A percentile compares a stretch with the other conserved stretches of the same genome.
phyloP scores from a whole-genome alignment of 192 early-diverging fungal genomes.

The Mortierella antarctica region DNA sequence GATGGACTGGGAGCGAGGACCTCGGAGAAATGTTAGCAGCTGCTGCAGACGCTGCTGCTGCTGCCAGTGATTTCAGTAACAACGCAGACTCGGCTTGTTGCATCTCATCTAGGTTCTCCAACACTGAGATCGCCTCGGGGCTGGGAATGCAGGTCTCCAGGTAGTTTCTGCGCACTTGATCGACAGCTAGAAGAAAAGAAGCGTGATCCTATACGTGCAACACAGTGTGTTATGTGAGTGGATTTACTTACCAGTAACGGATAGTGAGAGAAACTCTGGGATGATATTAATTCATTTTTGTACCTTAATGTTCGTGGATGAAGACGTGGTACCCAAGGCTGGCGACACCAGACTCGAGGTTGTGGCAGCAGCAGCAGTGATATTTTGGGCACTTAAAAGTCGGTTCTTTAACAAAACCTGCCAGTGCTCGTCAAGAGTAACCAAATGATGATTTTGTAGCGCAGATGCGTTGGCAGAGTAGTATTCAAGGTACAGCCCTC shows the following conservation, averaged over 20 bases:
- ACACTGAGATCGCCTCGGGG: constrained; percentile 25
- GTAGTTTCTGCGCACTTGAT: constrained; percentile 26
- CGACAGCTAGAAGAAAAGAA: constrained; percentile 20
- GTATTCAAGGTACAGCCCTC: constrained; percentile 38
- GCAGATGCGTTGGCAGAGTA: constrained; percentile 33
- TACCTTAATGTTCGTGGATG: not conserved
- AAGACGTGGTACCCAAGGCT: not conserved
- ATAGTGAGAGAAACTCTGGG: too few relatives aligned
- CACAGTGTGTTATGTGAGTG: too few relatives aligned
- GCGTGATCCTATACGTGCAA: constrained; percentile 10
- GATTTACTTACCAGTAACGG: too few relatives aligned
- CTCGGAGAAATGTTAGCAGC: too few relatives aligned
- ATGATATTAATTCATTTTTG: not conserved
- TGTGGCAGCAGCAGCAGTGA: not conserved
- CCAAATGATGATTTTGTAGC: constrained; percentile 28
- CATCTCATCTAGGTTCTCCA: constrained; percentile 41
- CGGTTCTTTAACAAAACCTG: constrained; percentile 14
- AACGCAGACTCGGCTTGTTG: constrained; percentile 26
- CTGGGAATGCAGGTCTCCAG: constrained; percentile 42
- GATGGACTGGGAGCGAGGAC: not conserved
- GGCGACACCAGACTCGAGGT: not conserved
- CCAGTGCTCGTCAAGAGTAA: constrained; percentile 34
- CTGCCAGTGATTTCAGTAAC: constrained; percentile 12
- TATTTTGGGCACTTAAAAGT: not conserved
- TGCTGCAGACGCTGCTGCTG: not conserved